Conservation (phyloP, 257 asterid genomes). For the Nyctanthes arbortristis region DNA sequence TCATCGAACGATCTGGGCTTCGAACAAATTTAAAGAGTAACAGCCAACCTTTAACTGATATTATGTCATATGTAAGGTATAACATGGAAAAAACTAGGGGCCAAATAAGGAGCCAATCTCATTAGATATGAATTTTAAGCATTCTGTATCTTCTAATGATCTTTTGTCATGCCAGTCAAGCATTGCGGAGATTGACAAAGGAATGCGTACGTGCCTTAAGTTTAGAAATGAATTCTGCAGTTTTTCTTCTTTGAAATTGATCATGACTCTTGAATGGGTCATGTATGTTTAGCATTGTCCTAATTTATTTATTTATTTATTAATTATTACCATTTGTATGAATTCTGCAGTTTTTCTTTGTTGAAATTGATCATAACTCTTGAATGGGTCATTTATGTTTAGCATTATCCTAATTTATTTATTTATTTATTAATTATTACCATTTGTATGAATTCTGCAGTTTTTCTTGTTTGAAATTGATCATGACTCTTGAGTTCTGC, state of each 20-base stretch:
- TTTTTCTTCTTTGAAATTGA: conserved; percentile 1
- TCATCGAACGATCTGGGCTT: neutral
- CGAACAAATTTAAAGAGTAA: neutral
- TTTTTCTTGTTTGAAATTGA: conserved; percentile 2
- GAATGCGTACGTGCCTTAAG: too few relatives aligned
- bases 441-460: too few relatives aligned
- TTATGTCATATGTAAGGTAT: neutral
- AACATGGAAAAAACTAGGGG: neutral
- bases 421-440: too few relatives aligned
- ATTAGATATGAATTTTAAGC: neutral
- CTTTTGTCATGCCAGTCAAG: too few relatives aligned
- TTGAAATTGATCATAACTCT: neutral
- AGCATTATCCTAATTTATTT: too few relatives aligned
- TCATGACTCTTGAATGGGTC: neutral
- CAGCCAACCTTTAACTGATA: neutral
- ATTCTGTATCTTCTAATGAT: neutral
- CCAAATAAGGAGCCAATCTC: neutral
- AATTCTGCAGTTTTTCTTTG: neutral
- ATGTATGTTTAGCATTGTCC: too few relatives aligned
- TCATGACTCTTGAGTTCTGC: neutral
- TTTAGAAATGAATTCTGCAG: neutral
- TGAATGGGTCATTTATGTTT: neutral
- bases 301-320: too few relatives aligned
- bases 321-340: too few relatives aligned
- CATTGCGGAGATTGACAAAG: too few relatives aligned